Percentiles rank a stretch among this genome's conserved stretches.
These are phyloP conservation scores for Magnusiomyces suaveolens DNA, from an alignment of 1,139 yeast genomes.

Conservation along the genomic window DNA sequence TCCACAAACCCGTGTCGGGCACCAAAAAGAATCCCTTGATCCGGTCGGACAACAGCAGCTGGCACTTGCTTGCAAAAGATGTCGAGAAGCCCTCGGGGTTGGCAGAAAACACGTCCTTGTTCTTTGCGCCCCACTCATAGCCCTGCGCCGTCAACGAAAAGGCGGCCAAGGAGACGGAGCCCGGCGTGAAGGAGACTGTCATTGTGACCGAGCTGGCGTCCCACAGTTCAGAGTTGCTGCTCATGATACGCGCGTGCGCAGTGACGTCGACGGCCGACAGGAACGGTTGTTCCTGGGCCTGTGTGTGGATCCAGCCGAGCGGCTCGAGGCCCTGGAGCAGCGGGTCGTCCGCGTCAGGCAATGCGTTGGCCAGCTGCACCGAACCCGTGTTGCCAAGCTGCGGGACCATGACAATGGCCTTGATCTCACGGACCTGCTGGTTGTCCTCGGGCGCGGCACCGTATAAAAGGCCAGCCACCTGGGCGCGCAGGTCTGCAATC, in stretches of 20 bases:
- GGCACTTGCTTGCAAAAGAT: conserved; percentile 52
- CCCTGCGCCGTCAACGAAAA: conserved; percentile 57
- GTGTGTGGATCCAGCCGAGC: conserved; percentile 52
- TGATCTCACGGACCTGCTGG: conserved; percentile 64
- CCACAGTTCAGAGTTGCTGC: conserved; percentile 31
- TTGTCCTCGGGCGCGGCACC: conserved; percentile 71
- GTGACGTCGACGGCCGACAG: conserved; percentile 67
- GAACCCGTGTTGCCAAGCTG: conserved; percentile 69
- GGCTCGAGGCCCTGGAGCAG: conserved; percentile 32
- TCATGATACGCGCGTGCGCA: conserved; percentile 43
- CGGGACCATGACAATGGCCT: conserved; percentile 70
- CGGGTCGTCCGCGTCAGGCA: conserved; percentile 35
- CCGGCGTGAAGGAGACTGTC: conserved; percentile 68
- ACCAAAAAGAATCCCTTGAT: conserved; percentile 77
- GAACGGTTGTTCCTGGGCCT: conserved; percentile 49
- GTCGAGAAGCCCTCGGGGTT: conserved; percentile 58
- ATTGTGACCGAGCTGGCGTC: conserved; percentile 43
- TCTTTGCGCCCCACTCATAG: conserved; percentile 62
- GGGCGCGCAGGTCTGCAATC: conserved; percentile 72
- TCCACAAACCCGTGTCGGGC: conserved; percentile 83
- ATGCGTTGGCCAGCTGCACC: conserved; percentile 48
- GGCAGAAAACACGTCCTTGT: conserved; percentile 44
- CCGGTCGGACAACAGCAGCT: conserved; percentile 64
- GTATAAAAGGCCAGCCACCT: conserved; percentile 71
- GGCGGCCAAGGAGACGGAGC: conserved; percentile 71